A percentile compares a stretch with the other conserved stretches of the same genome.
Conservation (phyloP, 78 protist species). For the Acrasis kona region DNA sequence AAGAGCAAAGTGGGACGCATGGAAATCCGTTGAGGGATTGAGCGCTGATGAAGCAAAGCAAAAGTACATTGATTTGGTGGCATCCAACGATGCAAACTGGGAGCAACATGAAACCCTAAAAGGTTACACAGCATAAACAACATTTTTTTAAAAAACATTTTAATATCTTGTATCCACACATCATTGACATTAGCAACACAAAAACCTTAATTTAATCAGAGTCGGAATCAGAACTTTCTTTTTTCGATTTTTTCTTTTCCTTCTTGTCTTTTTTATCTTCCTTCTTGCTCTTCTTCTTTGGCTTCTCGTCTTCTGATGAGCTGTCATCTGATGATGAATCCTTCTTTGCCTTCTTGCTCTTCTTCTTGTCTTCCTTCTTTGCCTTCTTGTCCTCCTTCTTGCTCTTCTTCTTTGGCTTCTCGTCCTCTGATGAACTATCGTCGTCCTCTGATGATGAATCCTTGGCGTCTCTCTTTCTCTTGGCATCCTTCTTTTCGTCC, state of each 20-base stretch:
- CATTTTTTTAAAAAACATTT: too few species aligned
- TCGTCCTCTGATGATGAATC: too few species aligned
- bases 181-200: too few species aligned
- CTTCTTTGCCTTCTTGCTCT: conserved; percentile 22
- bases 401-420: neutral
- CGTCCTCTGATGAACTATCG: conserved; percentile 8
- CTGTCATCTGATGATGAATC: conserved; percentile 26
- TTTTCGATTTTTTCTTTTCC: conserved; percentile 7
- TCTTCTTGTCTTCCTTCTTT: conserved; percentile 7
- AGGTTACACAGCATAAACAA: too few species aligned
- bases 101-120: too few species aligned
- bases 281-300: neutral
- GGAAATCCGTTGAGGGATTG: conserved; percentile 11
- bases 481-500: neutral
- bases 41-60: conserved; percentile 6
- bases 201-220: too few species aligned
- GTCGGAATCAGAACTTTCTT: too few species aligned
- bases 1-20: conserved; percentile 36
- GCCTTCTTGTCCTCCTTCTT: neutral
- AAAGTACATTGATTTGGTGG: conserved; percentile 4
- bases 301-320: neutral
- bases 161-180: too few species aligned
- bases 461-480: conserved; percentile 15
- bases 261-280: conserved; percentile 3
- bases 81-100: too few species aligned